These are phyloP conservation scores for Trichoderma orchidacearum DNA, from an alignment of 495 filamentous ascomycete species.

Conservation along the genomic window DNA sequence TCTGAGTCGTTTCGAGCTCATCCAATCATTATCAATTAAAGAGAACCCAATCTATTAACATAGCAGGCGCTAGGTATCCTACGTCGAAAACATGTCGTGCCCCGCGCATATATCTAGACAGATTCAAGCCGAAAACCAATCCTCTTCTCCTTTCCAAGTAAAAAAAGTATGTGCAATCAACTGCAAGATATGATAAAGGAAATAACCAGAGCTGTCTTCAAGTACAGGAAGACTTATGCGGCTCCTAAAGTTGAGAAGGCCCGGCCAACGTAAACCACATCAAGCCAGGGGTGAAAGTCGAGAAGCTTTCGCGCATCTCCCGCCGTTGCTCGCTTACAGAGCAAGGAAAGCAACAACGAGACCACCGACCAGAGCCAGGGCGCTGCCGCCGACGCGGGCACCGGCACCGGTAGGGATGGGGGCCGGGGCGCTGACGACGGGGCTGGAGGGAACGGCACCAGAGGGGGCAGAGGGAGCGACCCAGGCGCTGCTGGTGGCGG, in stretches of 20 bases:
- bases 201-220: neutral
- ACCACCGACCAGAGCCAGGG: slow-evolving; percentile 23
- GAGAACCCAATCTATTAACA: neutral
- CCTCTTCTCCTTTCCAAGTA: neutral
- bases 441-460: slow-evolving; percentile 5
- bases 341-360: slow-evolving; percentile 26
- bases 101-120: neutral
- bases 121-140: neutral
- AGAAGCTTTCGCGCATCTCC: too few species aligned
- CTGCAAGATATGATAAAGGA: neutral
- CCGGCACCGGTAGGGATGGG: slow-evolving; percentile 17
- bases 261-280: neutral
- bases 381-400: slow-evolving; percentile 15
- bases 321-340: slow-evolving; percentile 36
- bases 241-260: too few species aligned
- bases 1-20: too few species aligned
- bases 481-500: neutral
- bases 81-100: neutral
- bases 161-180: slow-evolving; percentile 1
- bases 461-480: slow-evolving; percentile 3
- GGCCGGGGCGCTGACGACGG: neutral
- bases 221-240: too few species aligned
- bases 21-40: neutral
- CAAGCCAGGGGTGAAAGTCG: neutral
- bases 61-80: neutral